phyloP scores from a whole-genome alignment of 164 flowering plant genomes.

The Cinnamomum chago region DNA sequence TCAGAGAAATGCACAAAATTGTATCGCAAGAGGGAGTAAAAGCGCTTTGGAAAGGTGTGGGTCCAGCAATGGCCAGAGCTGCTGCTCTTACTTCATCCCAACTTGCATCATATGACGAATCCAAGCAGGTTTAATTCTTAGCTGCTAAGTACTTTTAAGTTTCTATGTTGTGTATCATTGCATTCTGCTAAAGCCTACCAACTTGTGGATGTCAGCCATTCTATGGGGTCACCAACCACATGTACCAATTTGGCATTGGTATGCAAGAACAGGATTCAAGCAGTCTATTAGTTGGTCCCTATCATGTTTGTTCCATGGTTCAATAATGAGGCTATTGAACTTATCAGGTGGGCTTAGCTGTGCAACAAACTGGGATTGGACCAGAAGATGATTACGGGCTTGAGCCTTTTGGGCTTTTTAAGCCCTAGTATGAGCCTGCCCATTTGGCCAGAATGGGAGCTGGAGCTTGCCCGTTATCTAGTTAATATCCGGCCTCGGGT shows the following conservation, averaged over 20 bases:
- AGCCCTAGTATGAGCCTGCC: too few species aligned
- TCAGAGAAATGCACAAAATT: conserved; percentile 53
- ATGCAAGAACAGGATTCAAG: background rate
- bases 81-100: conserved; percentile 90
- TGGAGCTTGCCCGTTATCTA: too few species aligned
- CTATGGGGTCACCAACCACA: background rate
- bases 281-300: background rate
- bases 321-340: background rate
- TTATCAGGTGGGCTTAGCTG: background rate
- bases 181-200: background rate
- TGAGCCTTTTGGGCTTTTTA: too few species aligned
- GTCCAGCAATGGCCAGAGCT: conserved; percentile 92
- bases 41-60: conserved; percentile 96
- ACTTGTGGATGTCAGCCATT: background rate
- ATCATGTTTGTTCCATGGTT: background rate
- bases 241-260: background rate
- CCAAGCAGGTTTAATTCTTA: conserved; percentile 73
- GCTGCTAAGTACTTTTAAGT: conserved; percentile 3
- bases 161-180: background rate
- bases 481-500: too few species aligned
- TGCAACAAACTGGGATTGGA: background rate
- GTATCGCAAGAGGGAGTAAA: conserved; percentile 62
- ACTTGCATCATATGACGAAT: conserved; percentile 92
- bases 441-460: too few species aligned
- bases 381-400: too few species aligned